Evolutionary conservation across 495 filamentous ascomycete species (phyloP), one percentile per base, ranked within the genome.

Genomic region (Penicillium steckii): DNA sequence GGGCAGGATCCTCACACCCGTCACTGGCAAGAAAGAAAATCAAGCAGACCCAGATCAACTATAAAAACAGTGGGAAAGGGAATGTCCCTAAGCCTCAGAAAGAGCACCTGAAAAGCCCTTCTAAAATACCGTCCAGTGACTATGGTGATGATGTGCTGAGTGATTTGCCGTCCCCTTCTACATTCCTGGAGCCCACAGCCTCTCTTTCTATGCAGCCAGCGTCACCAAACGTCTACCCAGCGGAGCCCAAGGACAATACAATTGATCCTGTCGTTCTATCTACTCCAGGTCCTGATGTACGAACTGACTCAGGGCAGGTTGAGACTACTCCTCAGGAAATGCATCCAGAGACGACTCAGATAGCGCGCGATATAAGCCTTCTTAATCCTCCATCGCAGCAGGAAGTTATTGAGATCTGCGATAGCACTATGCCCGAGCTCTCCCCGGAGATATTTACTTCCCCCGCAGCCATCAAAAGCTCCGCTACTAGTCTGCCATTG

Each of bases 151-250:
- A 65, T 38, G 59, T 53, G n/a, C 60, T 72, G 19, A 64, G 67
- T 13, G 70, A 75, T 45, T 52, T 80, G n/a, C 75, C 73, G 22
- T 73, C 73, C 8, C 68, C 71, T 23, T 72, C 69, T 21, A 41
- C 68, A 12, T 23, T 75, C 13, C 35, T 63, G 1, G 59, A 43
- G 13, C 21, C 52, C 17, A 17, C 15, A 4, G 13, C 8, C 8
- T 37, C 24, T 2, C 13, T 15, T 2, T 5, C 30, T 3, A 10
- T 6, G 21, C 23, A 21, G 18, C 24, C 47, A 1, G 18, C n/a
- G 13, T 18, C 35, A 18, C 40, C 50, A 15, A 5, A n/a, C 2
- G 3, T 17, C 7, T 7, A 15, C 33, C 8, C 18, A 15, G 5
- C 33, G 8, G n/a, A 15, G 33, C 33, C 33, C 12, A 37, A 6